These are phyloP conservation scores for Lodderomyces metapsilosis DNA, from an alignment of 1,139 yeast genomes.

Conservation along the genomic window DNA sequence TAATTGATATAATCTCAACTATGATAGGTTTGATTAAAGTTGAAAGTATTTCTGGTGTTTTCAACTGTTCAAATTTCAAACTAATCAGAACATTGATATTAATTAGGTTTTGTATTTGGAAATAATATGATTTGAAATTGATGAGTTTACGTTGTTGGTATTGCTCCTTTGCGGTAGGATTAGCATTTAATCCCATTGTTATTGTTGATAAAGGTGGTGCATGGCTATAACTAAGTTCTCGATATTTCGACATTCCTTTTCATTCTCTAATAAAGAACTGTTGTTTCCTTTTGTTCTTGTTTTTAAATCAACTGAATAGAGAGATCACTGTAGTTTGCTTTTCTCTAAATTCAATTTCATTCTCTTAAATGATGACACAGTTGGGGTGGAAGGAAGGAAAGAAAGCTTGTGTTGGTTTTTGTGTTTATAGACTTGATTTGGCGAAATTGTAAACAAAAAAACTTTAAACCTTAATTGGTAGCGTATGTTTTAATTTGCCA, in stretches of 20 bases:
- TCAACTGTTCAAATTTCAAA: conserved; percentile 55
- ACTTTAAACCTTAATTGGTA: no score
- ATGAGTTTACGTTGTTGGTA: background rate
- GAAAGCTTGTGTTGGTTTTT: background rate
- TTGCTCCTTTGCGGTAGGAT: background rate
- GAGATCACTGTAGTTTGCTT: no score
- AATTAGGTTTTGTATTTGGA: conserved; percentile 35
- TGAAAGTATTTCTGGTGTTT: conserved; percentile 52
- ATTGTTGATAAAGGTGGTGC: background rate
- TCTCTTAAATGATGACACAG: no score
- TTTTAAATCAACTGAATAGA: no score
- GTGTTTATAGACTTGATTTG: background rate
- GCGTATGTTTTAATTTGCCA: no score
- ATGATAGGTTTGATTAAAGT: conserved; percentile 52
- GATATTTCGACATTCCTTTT: conserved; percentile 1
- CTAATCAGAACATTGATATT: conserved; percentile 45
- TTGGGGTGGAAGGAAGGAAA: no score
- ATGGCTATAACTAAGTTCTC: conserved; percentile 1
- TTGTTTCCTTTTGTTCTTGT: no score
- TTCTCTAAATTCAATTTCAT: no score
- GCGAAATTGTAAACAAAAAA: background rate
- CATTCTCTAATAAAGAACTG: background rate
- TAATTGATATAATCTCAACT: conserved; percentile 21
- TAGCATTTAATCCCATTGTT: background rate
- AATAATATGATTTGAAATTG: conserved; percentile 42